These are phyloP conservation scores for Vitis hybrid DNA, from an alignment of 177 flowering plant species.

Conservation along the genomic window DNA sequence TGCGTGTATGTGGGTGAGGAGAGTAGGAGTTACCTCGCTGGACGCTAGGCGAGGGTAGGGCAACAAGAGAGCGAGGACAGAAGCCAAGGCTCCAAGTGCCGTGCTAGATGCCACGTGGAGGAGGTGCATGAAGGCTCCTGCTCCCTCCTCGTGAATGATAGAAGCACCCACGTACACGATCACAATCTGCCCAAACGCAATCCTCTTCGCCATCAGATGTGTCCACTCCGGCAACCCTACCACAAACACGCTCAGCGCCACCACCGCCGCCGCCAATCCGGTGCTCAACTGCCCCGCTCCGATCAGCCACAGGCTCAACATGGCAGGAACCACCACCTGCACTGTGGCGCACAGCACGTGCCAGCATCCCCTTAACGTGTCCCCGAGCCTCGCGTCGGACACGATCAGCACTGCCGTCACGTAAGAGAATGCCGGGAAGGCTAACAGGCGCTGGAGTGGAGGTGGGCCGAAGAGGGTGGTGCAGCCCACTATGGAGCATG, in stretches of 20 bases:
- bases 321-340: constrained; percentile 27
- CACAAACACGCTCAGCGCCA: constrained; percentile 30
- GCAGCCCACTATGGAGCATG: constrained; percentile 41
- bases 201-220: constrained; percentile 37
- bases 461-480: constrained; percentile 41
- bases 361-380: constrained; percentile 36
- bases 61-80: constrained; percentile 44
- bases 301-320: constrained; percentile 28
- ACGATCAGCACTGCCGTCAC: constrained; percentile 40
- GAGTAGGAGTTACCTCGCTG: constrained; percentile 27
- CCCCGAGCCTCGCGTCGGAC: constrained; percentile 40
- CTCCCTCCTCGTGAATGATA: constrained; percentile 20
- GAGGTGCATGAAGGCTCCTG: constrained; percentile 38
- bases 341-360: constrained; percentile 34
- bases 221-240: constrained; percentile 45
- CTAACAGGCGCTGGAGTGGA: constrained; percentile 13
- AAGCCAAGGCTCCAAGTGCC: constrained; percentile 44
- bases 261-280: constrained; percentile 30
- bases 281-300: constrained; percentile 20
- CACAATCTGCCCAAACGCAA: constrained; percentile 54
- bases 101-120: constrained; percentile 42
- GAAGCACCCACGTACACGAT: constrained; percentile 41
- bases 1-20: too few species aligned
- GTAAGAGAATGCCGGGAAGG: constrained; percentile 44
- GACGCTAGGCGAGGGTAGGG: constrained; percentile 43